Evolutionary conservation across 2,329 filamentous ascomycete genomes (phyloP), one percentile per base, ranked within the genome.

Genomic region (Thermomyces lanuginosus): DNA sequence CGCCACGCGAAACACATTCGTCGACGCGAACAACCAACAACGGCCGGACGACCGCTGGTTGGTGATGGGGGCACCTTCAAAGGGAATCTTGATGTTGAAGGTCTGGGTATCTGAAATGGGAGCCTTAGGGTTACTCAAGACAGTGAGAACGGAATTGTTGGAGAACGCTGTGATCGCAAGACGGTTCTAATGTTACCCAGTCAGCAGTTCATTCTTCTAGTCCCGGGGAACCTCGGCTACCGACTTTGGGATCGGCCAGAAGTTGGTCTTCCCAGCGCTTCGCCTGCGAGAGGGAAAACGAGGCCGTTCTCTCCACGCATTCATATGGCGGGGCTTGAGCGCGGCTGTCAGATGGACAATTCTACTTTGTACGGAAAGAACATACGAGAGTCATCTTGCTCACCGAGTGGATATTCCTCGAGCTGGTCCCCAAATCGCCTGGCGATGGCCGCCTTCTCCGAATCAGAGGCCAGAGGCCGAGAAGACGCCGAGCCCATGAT

Each of bases 21-120:
- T 89, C 4, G 78, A 72, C 1, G 83, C 83, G 41, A 92, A 92
- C 36, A 92, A 69, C 83, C 83, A 92, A 61, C 83, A 92, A 36
- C 83, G 66, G 5, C 82, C 83, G 2, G 76, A 83, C 5, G 69
- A 69, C 17, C 75, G 66, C 56, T 92, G 82, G 49, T 91, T 84
- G 0, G 83, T 91, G 35, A 92, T 75, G 0, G 83, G 83, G 0
- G 63, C 66, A 25, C 82, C 83, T 50, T 92, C 82, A 29, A 79
- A 64, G 0, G 81, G 77, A 33, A 92, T 83, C 49, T 72, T 72
- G 48, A 83, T 56, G 45, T 84, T 91, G 70, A 83, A 92, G 35
- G 77, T 66, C 30, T 92, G 82, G 29, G 71, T 75, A 46, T 89
- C 76, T 21, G 65, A 55, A 33, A 81, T 67, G 29, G 67, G 56